A percentile compares a stretch with the other conserved stretches of the same genome.
Evolutionary conservation across 345 rosid genomes (phyloP).

Genomic region (Eucalyptus caleyi): DNA sequence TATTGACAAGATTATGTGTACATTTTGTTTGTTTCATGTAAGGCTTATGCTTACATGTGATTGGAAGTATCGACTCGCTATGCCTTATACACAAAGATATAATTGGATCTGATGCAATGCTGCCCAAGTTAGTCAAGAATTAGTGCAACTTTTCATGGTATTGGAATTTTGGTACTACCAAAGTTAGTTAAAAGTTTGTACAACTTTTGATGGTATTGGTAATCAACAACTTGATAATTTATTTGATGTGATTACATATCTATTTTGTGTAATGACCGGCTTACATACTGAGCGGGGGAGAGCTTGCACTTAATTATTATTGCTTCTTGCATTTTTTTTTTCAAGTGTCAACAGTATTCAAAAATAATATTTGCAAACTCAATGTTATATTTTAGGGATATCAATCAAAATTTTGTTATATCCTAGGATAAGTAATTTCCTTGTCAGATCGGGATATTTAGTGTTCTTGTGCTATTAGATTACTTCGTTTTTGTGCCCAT

Average conservation of each 20-base stretch:
- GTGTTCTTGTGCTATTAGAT: not conserved
- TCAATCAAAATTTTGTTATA: not conserved
- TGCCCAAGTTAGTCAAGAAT: not conserved
- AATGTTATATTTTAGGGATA: not conserved
- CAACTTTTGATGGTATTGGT: not conserved
- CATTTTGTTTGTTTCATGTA: not conserved
- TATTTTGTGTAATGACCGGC: not conserved
- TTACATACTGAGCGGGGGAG: not conserved
- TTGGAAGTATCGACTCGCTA: not conserved
- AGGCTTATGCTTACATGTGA: not conserved
- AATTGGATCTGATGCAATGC: not conserved
- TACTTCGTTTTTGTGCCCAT: not conserved
- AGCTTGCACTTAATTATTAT: not conserved
- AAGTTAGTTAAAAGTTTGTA: not conserved
- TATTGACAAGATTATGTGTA: rapidly evolving
- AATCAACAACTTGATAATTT: not conserved
- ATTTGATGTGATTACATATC: not conserved
- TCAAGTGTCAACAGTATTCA: not conserved
- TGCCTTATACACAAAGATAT: not conserved
- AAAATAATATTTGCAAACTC: not conserved
- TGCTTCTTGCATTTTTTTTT: not conserved
- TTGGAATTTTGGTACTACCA: not conserved
- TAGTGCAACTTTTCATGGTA: not conserved
- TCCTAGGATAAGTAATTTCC: not conserved
- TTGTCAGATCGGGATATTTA: not conserved